These are phyloP conservation scores for Gilbertella persicaria DNA, from an alignment of 371 early-diverging fungal genomes.

Conservation along the genomic window DNA sequence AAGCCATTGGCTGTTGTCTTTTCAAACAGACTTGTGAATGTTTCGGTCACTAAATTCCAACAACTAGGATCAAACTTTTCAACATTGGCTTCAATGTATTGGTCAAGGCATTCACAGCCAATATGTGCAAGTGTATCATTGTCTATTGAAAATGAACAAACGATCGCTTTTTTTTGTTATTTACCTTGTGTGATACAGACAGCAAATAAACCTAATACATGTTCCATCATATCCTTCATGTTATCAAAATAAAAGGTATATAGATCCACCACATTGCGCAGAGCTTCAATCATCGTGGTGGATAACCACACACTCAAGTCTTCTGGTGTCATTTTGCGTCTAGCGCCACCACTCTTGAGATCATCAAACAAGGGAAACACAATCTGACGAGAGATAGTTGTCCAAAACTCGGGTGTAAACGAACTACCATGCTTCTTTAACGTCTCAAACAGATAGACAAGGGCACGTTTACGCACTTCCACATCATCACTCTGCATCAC, in stretches of 20 bases:
- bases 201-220: slow-evolving; percentile 76
- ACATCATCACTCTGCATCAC: slow-evolving; percentile 87
- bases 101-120: slow-evolving; percentile 89
- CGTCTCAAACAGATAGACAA: slow-evolving; percentile 82
- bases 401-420: slow-evolving; percentile 83
- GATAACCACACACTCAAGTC: slow-evolving; percentile 61
- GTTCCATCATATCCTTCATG: slow-evolving; percentile 67
- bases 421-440: slow-evolving; percentile 69
- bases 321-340: slow-evolving; percentile 44
- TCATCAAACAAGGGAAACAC: slow-evolving; percentile 92
- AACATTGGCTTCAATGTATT: slow-evolving; percentile 81
- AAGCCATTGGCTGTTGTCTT: slow-evolving; percentile 82
- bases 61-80: slow-evolving; percentile 63
- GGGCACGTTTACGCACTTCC: slow-evolving; percentile 87
- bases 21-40: slow-evolving; percentile 71
- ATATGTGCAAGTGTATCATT: slow-evolving; percentile 90
- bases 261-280: slow-evolving; percentile 85
- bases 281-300: slow-evolving; percentile 77
- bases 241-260: slow-evolving; percentile 78
- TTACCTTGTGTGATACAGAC: slow-evolving; percentile 83
- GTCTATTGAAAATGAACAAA: slow-evolving; percentile 37
- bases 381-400: slow-evolving; percentile 77
- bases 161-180: too few species aligned
- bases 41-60: slow-evolving; percentile 74
- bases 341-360: slow-evolving; percentile 47